Base-by-base conservation (phyloP, 148 eudicot species). In the Fagopyrum tataricum region DNA sequence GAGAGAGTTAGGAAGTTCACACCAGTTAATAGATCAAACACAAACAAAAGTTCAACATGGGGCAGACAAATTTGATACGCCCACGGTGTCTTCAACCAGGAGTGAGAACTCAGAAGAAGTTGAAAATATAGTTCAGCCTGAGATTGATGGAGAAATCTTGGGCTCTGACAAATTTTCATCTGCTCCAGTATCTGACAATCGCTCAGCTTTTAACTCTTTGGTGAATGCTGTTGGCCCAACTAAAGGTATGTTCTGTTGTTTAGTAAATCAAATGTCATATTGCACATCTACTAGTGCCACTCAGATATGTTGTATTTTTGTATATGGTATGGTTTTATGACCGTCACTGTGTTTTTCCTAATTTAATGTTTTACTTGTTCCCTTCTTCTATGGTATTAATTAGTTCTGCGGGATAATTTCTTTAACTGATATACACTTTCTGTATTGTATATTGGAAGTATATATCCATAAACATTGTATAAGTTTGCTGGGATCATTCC, bases 151-250 rank as follows among this genome's bases (percentile, higher is more conserved):
- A 1, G 77, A 75, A 23, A 52, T 39, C 41, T 21, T 70, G 70
- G 67, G 52, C 52, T 70, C 72, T 79, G 82, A 76, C 31, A 71
- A 71, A 48, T 42, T 46, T 79, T 46, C 52, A 10, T 7, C 41
- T 43, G 49, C 48, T 11, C 53, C 76, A 11, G 48, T 24, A 71
- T 49, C 75, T 51, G 72, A 49, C 49, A 55, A 17, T 61, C 68
- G 49, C 23, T 55, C 72, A 4, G 82, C 37, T 74, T 76, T 71
- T 70, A 72, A 77, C 70, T 67, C 80, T 56, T 74, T 73, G 23
- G 69, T 48, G 44, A 75, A 48, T 43, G 75, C 69, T 73, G 76
- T 74, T 70, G 73, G 64, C 42, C 75, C 71, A 39, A 56, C 58
- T 31, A 44, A 73, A 79, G 79, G 83, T 88, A 48, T 8, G 51